A percentile compares a stretch with the other conserved stretches of the same genome.
These are phyloP conservation scores for Verticillium klebahnii DNA, from an alignment of 2,329 filamentous ascomycete species.

Conservation along the genomic window DNA sequence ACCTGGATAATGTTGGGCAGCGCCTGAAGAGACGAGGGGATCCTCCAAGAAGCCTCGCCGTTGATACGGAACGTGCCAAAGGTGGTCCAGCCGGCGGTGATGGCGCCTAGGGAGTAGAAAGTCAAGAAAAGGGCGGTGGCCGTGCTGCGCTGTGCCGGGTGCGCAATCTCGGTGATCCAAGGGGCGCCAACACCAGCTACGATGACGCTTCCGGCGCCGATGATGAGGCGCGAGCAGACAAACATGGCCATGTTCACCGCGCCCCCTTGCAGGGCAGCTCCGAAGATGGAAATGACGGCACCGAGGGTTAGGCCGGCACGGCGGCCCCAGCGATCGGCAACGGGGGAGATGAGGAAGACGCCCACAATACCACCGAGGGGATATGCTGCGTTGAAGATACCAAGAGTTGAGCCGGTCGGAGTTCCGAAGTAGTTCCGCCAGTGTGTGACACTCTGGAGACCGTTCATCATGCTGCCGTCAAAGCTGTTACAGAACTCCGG, in stretches of 20 bases:
- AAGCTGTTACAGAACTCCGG: too few relatives aligned
- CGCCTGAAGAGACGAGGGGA: too few relatives aligned
- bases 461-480: background rate
- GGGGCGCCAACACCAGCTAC: background rate
- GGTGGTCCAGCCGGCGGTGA: conserved; percentile 14
- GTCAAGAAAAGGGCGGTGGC: conserved; percentile 28
- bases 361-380: background rate
- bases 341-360: background rate
- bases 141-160: conserved; percentile 28
- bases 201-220: background rate
- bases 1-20: too few relatives aligned
- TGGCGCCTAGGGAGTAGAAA: conserved; percentile 23
- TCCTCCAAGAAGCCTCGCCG: too few relatives aligned
- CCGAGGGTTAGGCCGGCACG: background rate
- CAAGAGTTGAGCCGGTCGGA: background rate
- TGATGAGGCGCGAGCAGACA: conserved; percentile 26
- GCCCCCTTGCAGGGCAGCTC: conserved; percentile 33
- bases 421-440: background rate
- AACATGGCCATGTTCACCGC: conserved; percentile 41
- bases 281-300: conserved; percentile 16
- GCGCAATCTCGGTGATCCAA: conserved; percentile 20
- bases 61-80: conserved; percentile 4
- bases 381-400: background rate
- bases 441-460: background rate
- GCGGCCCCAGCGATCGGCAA: background rate